Base-by-base conservation (phyloP, 2,329 filamentous ascomycete genomes). In the Myriosclerotinia curreyana region DNA sequence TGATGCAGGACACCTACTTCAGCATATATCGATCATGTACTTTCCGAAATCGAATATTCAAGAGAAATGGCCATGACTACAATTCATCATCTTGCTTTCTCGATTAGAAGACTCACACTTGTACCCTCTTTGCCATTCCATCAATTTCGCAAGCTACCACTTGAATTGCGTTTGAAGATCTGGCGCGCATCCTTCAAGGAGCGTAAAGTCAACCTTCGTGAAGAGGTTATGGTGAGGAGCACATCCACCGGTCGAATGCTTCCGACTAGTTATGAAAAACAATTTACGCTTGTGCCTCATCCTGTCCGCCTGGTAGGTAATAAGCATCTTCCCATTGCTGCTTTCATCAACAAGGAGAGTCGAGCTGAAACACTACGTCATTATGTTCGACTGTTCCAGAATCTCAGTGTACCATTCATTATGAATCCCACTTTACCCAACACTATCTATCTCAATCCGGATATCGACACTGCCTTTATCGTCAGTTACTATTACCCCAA, bases 141-240 rank as follows among this genome's bases (percentile, higher is more conserved):
- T 22, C 9, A 2, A 20, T 59, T 59, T 59, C 17, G 42, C 14
- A 22, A 31, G n/a, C 42, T 59, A 6, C 42, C 55, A 2, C 20
- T 22, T 42, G 55, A 59, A 36, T 14, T 59, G 9, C 38, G 42
- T 17, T 59, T 31, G 17, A 59, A 17, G 28, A 49, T 59, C 28
- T 59, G 55, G 55, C 25, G 42, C 22, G 11, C 11, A 14, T n/a
- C 28, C 31, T 48, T 59, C 15, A 25, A 11, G 25, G 3, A 14
- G 11, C 25, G 55, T 34, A 15, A 36, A 46, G 11, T 59, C 17
- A 59, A 59, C n/a, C 20, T 59, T 31, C 38, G 55, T 31, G 42
- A 46, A 22, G 55, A 44, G 25, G 3, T 46, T 17, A 14, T 20
- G 17, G 54, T 20, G 12, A 46, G 17, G n/a, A 17, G 17, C 42